Conservation (phyloP, 345 rosid genomes). For the Jatropha curcas region DNA sequence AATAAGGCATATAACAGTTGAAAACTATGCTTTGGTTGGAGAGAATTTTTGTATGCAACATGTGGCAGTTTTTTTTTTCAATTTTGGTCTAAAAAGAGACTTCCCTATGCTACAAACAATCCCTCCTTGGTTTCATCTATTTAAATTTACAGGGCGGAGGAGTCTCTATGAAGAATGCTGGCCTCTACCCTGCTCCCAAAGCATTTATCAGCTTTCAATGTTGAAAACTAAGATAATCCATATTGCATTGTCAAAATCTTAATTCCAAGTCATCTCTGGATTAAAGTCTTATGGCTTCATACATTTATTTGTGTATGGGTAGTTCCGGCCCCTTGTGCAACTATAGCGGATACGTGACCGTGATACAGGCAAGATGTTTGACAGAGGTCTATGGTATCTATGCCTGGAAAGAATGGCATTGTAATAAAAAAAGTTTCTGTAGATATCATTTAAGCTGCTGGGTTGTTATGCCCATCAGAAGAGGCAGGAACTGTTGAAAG, state of each 20-base stretch:
- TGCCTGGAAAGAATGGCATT: conserved; percentile 89
- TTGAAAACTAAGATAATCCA: conserved; percentile 83
- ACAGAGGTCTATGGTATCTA: conserved; percentile 77
- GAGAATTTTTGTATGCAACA: neutral
- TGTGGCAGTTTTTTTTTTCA: neutral
- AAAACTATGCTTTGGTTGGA: neutral
- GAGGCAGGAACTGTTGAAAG: conserved; percentile 82
- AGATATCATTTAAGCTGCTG: conserved; percentile 70
- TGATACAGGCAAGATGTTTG: conserved; percentile 61
- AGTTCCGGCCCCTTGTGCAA: conserved; percentile 84
- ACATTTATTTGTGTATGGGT: conserved; percentile 45
- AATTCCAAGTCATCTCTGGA: conserved; percentile 1
- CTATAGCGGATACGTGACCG: conserved; percentile 86
- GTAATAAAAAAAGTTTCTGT: conserved; percentile 71
- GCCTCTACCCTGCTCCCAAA: conserved; percentile 68
- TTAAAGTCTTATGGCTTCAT: neutral
- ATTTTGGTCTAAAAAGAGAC: neutral
- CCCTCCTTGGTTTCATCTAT: neutral
- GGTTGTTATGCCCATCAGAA: conserved; percentile 68
- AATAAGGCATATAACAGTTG: neutral
- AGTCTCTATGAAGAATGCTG: conserved; percentile 47
- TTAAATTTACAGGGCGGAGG: conserved; percentile 74
- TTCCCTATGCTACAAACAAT: neutral
- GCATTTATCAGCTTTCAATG: conserved; percentile 80
- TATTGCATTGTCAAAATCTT: conserved; percentile 17